A percentile compares a stretch with the other conserved stretches of the same genome.
phyloP scores from a whole-genome alignment of 2,329 filamentous ascomycete genomes.

The Sporothrix protearum region DNA sequence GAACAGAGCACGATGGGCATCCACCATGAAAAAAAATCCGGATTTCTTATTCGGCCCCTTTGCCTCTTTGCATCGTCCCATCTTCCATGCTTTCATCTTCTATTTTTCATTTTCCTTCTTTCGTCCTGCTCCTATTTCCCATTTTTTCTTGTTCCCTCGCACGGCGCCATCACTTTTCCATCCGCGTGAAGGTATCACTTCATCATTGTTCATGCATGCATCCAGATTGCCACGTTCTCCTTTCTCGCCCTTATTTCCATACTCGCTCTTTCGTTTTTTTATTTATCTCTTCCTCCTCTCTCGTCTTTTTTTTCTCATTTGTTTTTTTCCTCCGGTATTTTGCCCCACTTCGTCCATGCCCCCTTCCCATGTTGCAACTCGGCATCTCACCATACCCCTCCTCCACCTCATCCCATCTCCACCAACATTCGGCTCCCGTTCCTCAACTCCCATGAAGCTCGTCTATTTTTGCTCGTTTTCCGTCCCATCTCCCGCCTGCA shows the following conservation, averaged over 20 bases:
- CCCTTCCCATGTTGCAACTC: neutral
- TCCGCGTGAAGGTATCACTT: neutral
- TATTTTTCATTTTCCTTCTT: neutral
- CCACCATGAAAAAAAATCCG: neutral
- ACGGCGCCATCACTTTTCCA: neutral
- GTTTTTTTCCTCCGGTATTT: neutral
- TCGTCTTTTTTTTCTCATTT: neutral
- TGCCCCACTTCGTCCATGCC: neutral
- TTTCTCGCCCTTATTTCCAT: neutral
- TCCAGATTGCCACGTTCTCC: constrained; percentile 5
- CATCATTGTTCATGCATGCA: neutral
- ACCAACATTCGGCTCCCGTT: neutral
- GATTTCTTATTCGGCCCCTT: neutral
- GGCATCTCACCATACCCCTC: neutral
- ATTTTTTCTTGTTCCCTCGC: neutral
- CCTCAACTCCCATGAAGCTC: neutral
- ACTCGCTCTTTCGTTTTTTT: neutral
- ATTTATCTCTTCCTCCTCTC: no score
- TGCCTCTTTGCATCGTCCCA: neutral
- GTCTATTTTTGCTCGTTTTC: neutral
- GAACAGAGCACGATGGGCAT: neutral
- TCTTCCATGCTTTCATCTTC: neutral
- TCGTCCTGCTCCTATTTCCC: neutral
- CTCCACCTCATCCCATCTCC: neutral
- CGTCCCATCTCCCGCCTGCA: constrained; percentile 7